Conservation (phyloP, 73 alveolate species). For the Durusdinium trenchii region DNA sequence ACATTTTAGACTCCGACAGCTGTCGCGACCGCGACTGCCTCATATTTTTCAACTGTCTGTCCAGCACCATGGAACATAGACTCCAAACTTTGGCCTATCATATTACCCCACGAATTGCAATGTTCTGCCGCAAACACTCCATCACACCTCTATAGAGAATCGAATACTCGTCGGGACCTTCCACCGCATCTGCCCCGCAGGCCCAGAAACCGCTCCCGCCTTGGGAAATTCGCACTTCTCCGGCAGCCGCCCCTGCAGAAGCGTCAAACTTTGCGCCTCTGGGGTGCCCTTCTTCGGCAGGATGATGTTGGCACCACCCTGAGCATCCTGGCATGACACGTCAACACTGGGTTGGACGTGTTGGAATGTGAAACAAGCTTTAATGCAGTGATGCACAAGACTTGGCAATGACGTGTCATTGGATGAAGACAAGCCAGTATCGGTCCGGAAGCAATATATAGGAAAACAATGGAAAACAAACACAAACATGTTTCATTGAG, state of each 20-base stretch:
- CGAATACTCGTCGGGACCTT: neutral
- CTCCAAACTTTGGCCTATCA: too few relatives aligned
- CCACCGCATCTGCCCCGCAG: neutral
- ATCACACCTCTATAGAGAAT: neutral
- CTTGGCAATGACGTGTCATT: too few relatives aligned
- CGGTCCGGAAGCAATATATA: too few relatives aligned
- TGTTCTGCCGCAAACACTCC: neutral
- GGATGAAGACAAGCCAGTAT: slow-evolving; percentile 1
- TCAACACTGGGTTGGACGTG: neutral
- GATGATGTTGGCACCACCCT: slow-evolving; percentile 61
- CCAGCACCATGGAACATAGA: too few relatives aligned
- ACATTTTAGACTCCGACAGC: too few relatives aligned
- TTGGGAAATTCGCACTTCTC: slow-evolving; percentile 95
- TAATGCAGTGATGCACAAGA: too few relatives aligned
- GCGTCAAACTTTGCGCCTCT: neutral
- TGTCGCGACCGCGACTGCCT: too few relatives aligned
- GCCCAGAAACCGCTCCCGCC: neutral
- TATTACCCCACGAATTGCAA: too few relatives aligned
- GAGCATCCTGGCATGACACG: slow-evolving; percentile 6
- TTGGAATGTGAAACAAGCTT: neutral
- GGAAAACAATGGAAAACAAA: too few relatives aligned
- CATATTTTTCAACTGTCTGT: too few relatives aligned
- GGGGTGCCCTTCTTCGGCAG: slow-evolving; percentile 87
- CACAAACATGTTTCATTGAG: neutral
- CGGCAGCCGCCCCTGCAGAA: slow-evolving; percentile 54